Base-by-base conservation (phyloP, 192 early-diverging fungal species). In the Thamnidium elegans region DNA sequence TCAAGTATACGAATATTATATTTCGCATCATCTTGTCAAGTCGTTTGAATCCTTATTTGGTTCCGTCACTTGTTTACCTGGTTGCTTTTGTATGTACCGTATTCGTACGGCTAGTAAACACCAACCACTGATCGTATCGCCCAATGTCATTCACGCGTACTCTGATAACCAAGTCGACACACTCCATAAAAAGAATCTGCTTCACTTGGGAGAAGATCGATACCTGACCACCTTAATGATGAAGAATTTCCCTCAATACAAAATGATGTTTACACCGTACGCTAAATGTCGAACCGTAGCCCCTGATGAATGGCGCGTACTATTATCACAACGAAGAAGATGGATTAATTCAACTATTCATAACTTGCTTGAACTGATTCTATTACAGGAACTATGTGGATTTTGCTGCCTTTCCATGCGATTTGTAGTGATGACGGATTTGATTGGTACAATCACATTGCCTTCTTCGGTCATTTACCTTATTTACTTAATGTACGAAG, bases 271-370 rank as follows among this genome's bases (percentile, higher is more conserved):
- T 71, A 91, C 91, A 9, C 85, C 92, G 2, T 90, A 96, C 50
- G 97, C 97, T 5, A 85, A 92, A 67, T 97, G 96, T 73, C 84
- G 81, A 67, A 99, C 97, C 45, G 90, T 84, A 46, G 97, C 92
- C 11, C 97, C 97, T 9, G 97, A 98, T 67, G 84, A 87, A 66
- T 96, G 94, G 89, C 79, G 81, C 46, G 90, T 99, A n/a, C 70
- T 99, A 52, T 76, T 99, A 44, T 99, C 97, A 13, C 97, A 99
- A 76, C 88, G 97, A 64, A 91, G 97, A 76, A 88, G 97, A 69
- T 99, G 97, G 97, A 99, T 99, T 72, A 99, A 99, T 79, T 97
- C 95, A 26, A 99, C 97, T 2, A 90, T 99, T 20, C 97, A 99
- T 84, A 99, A 99, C 73, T 78, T 98, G 67, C 84, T 98, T 56